These are phyloP conservation scores for Tilletia indica DNA, from an alignment of 1,284 basidiomycete species.

Conservation along the genomic window DNA sequence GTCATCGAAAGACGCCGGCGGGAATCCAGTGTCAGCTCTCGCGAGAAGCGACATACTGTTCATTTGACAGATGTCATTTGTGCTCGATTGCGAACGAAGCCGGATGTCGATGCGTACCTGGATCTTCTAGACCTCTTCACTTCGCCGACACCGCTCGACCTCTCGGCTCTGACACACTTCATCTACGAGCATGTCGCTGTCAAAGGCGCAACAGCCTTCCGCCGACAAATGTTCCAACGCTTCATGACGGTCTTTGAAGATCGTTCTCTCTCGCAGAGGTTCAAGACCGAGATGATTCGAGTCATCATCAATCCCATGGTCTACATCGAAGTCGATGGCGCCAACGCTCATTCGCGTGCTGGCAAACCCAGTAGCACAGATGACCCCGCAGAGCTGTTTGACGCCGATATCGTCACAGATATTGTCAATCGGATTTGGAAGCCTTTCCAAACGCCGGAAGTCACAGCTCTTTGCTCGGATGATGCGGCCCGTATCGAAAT, in stretches of 20 bases:
- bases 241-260: constrained; percentile 84
- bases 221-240: constrained; percentile 76
- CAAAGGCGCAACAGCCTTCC: constrained; percentile 64
- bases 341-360: neutral
- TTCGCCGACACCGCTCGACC: constrained; percentile 76
- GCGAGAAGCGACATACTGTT: constrained; percentile 20
- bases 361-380: neutral
- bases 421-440: constrained; percentile 78
- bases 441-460: constrained; percentile 64
- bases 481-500: constrained; percentile 86
- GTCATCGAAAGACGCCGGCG: constrained; percentile 24
- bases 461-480: constrained; percentile 62
- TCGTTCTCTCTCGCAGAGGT: constrained; percentile 67
- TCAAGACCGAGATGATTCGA: constrained; percentile 83
- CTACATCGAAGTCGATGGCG: constrained; percentile 8
- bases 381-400: constrained; percentile 64
- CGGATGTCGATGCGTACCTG: constrained; percentile 82
- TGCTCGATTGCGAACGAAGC: constrained; percentile 64
- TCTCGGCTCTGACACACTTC: constrained; percentile 79
- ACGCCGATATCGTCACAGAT: constrained; percentile 68
- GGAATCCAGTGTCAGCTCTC: constrained; percentile 20
- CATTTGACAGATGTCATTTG: constrained; percentile 36
- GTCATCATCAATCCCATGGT: constrained; percentile 80
- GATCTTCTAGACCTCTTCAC: constrained; percentile 82
- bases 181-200: constrained; percentile 80